Conservation (phyloP, 208 protist species). For the Trypanosoma avium region DNA sequence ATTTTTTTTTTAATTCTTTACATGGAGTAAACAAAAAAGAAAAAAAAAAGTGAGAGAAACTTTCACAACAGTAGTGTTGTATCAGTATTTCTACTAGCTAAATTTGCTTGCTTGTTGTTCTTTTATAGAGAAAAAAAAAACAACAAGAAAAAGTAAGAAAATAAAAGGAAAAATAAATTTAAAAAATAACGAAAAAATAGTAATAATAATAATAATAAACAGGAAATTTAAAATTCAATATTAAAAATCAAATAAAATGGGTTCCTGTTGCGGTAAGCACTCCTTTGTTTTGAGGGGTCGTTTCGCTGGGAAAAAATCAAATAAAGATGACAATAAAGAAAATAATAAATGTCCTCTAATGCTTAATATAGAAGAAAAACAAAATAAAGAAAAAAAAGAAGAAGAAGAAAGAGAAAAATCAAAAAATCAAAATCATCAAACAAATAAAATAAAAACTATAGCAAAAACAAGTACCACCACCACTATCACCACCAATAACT, state of each 20-base stretch:
- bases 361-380: not conserved
- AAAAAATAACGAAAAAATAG: too few species aligned
- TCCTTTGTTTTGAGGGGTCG: not conserved
- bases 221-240: too few species aligned
- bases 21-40: not conserved
- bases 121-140: not conserved
- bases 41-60: not conserved
- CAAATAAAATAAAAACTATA: not conserved
- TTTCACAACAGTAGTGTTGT: too few species aligned
- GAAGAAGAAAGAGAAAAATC: not conserved
- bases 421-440: not conserved
- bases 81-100: too few species aligned
- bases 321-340: not conserved
- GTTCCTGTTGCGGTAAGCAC: not conserved
- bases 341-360: not conserved
- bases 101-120: too few species aligned
- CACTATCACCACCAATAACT: not conserved
- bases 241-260: too few species aligned
- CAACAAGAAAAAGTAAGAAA: not conserved
- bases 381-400: not conserved
- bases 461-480: not conserved
- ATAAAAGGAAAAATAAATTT: too few species aligned
- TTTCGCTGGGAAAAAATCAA: not conserved
- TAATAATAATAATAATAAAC: too few species aligned
- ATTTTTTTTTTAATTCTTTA: not conserved